Evolutionary conservation across 208 protist genomes (phyloP).

Genomic region (Trypanosoma melophagium): DNA sequence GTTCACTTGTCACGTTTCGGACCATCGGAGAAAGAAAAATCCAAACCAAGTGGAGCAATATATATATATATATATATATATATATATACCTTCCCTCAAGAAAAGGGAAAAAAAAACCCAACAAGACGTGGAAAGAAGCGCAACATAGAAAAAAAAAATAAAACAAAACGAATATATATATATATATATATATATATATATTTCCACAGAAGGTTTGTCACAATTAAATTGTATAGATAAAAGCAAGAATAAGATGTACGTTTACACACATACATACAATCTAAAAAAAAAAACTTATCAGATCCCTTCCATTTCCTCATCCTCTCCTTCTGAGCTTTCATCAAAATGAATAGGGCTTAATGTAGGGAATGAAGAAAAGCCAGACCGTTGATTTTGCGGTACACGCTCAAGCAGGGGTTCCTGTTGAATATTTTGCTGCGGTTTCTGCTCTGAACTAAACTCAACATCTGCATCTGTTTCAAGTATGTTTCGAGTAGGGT

Average conservation of each 20-base stretch:
- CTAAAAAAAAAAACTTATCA: too few species aligned
- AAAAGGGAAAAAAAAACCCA: not conserved
- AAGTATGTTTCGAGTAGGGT: constrained; percentile 30
- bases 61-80: not conserved
- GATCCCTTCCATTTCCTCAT: constrained; percentile 7
- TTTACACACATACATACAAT: too few species aligned
- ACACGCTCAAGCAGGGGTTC: constrained; percentile 63
- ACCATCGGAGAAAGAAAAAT: constrained; percentile 1
- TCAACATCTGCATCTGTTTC: constrained; percentile 45
- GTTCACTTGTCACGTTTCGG: constrained; percentile 17
- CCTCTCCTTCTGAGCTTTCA: constrained; percentile 33
- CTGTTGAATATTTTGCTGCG: constrained; percentile 1
- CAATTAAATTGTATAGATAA: too few species aligned
- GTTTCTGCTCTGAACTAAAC: constrained; percentile 43
- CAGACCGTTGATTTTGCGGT: constrained; percentile 70
- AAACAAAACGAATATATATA: too few species aligned
- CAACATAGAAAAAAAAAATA: not conserved
- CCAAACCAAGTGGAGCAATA: not conserved
- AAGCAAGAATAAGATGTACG: too few species aligned
- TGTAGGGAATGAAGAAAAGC: constrained; percentile 39
- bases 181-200: too few species aligned
- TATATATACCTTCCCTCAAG: too few species aligned
- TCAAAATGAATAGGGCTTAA: constrained; percentile 72
- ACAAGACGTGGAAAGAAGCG: not conserved
- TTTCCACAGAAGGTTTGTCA: too few species aligned